Percentiles rank a stretch among this genome's conserved stretches.
Evolutionary conservation across 352 stramenopile genomes (phyloP).

Genomic region (Phytophthora nicotianae): DNA sequence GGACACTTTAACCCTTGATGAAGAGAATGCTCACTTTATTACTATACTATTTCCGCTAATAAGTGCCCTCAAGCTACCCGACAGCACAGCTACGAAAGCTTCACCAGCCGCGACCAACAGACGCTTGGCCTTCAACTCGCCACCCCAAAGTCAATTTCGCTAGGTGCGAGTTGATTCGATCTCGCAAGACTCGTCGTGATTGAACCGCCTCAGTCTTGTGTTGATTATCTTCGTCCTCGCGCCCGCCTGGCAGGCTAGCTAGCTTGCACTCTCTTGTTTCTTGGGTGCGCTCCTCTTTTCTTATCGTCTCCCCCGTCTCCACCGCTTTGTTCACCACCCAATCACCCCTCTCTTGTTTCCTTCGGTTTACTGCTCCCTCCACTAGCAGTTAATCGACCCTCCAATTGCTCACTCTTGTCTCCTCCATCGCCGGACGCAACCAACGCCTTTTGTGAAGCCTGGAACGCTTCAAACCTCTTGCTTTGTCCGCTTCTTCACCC

Average conservation of each 20-base stretch:
- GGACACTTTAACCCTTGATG: neutral
- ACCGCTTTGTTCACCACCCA: constrained; percentile 15
- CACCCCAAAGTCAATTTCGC: neutral
- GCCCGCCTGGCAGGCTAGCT: constrained; percentile 21
- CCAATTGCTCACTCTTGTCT: constrained; percentile 7
- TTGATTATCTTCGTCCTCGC: constrained; percentile 7
- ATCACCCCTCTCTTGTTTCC: constrained; percentile 27
- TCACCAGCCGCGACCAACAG: constrained; percentile 14
- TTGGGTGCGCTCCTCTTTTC: constrained; percentile 29
- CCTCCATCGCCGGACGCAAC: constrained; percentile 14
- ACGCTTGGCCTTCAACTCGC: constrained; percentile 17
- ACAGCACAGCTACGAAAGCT: constrained; percentile 38
- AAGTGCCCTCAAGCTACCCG: constrained; percentile 36
- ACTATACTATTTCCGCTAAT: constrained; percentile 48
- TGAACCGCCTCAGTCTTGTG: constrained; percentile 3
- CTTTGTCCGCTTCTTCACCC: constrained; percentile 80
- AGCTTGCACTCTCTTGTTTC: constrained; percentile 39
- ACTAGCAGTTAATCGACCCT: constrained; percentile 19
- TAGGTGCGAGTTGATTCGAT: constrained; percentile 1
- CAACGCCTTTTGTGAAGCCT: constrained; percentile 22
- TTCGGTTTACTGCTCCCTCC: constrained; percentile 25
- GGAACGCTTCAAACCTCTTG: constrained; percentile 56
- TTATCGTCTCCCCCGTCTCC: constrained; percentile 28
- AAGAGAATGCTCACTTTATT: constrained; percentile 50
- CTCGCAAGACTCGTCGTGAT: neutral